Evolutionary conservation across 805 yeast species (phyloP).

Genomic region (Myxozyma monticola): DNA sequence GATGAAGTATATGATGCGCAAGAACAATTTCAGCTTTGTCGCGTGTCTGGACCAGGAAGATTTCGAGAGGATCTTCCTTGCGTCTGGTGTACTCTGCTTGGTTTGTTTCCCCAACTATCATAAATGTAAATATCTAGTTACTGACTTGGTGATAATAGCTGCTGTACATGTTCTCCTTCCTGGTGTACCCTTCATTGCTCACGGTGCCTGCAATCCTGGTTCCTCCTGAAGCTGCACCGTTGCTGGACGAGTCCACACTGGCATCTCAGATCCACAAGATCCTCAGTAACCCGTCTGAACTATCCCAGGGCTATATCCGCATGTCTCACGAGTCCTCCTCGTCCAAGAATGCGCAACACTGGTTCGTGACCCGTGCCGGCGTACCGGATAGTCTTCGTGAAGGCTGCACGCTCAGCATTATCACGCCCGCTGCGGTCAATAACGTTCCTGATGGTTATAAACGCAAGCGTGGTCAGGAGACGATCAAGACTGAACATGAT

Average conservation of each 20-base stretch:
- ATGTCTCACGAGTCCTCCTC: not conserved
- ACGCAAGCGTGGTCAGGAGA: too few species aligned
- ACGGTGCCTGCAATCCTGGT: conserved; percentile 9
- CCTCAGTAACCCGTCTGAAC: not conserved
- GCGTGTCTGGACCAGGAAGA: conserved; percentile 7
- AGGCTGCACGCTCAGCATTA: conserved; percentile 5
- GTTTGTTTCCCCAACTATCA: too few species aligned
- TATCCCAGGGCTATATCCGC: conserved; percentile 8
- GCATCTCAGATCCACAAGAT: conserved; percentile 16
- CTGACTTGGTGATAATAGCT: too few species aligned
- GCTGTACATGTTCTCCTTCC: conserved; percentile 11
- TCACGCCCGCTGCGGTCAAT: not conserved
- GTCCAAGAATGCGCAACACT: not conserved
- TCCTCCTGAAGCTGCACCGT: conserved; percentile 12
- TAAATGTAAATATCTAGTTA: too few species aligned
- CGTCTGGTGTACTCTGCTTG: conserved; percentile 12
- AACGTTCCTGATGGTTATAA: not conserved
- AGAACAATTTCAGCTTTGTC: too few species aligned
- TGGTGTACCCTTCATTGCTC: conserved; percentile 13
- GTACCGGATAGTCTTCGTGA: conserved; percentile 7
- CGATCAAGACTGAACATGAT: too few species aligned
- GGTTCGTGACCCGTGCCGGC: conserved; percentile 10
- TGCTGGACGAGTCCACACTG: conserved; percentile 10
- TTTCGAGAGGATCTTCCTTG: conserved; percentile 7
- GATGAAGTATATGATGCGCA: too few species aligned